Evolutionary conservation across 345 rosid genomes (phyloP).

Genomic region (Melastoma malabathricum): DNA sequence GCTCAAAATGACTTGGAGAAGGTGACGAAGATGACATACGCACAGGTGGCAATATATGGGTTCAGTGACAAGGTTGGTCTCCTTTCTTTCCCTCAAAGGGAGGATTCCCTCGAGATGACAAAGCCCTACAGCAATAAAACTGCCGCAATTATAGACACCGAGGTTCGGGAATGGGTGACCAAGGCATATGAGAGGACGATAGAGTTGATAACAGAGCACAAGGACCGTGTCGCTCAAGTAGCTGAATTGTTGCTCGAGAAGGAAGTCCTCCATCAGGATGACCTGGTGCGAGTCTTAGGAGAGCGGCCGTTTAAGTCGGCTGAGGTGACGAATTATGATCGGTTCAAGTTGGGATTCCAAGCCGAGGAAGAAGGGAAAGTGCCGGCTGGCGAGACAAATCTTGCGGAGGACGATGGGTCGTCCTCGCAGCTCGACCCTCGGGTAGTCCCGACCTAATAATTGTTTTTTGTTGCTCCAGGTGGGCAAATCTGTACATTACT

Average conservation of each 20-base stretch:
- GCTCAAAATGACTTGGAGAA: slow-evolving; percentile 96
- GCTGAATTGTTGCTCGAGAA: slow-evolving; percentile 79
- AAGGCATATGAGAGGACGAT: slow-evolving; percentile 58
- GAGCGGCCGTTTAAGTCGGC: slow-evolving; percentile 65
- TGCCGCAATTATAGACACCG: slow-evolving; percentile 65
- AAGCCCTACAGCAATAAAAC: slow-evolving; percentile 93
- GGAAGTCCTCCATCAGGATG: slow-evolving; percentile 85
- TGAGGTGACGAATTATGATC: slow-evolving; percentile 65
- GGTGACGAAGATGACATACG: slow-evolving; percentile 91
- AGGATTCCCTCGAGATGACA: slow-evolving; percentile 49
- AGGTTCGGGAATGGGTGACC: slow-evolving; percentile 83
- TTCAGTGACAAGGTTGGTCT: slow-evolving; percentile 95
- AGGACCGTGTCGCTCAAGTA: slow-evolving; percentile 58
- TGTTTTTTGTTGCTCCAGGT: no score
- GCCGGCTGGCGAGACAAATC: slow-evolving; percentile 13
- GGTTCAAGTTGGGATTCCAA: slow-evolving; percentile 62
- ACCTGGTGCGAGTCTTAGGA: slow-evolving; percentile 52
- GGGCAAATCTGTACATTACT: no score
- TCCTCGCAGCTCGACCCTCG: slow-evolving; percentile 45
- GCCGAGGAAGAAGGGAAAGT: slow-evolving; percentile 18
- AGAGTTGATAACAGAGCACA: slow-evolving; percentile 59
- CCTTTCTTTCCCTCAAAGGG: slow-evolving; percentile 81
- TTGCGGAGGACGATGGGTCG: slow-evolving; percentile 37
- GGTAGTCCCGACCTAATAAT: slow-evolving; percentile 42
- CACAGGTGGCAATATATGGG: slow-evolving; percentile 94